Percentiles rank a stretch among this genome's conserved stretches.
Conservation (phyloP, 306 rosid genomes). For the Vigna radiata region DNA sequence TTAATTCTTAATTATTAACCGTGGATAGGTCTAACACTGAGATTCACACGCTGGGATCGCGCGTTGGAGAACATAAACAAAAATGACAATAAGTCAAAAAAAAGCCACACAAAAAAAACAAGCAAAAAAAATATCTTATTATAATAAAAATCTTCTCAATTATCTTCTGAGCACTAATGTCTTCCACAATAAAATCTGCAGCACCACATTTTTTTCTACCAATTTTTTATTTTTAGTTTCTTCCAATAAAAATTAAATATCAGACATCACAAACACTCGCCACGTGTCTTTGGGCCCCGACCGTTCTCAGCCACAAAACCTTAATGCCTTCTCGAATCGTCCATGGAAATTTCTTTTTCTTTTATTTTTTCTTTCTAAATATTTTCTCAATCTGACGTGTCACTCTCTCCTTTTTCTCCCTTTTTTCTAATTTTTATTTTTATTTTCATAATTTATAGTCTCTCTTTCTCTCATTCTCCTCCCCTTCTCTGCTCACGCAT, state of each 20-base stretch:
- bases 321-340: slow-evolving; percentile 60
- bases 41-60: neutral
- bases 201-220: slow-evolving; percentile 34
- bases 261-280: slow-evolving; percentile 40
- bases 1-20: neutral
- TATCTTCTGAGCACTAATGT: slow-evolving; percentile 41
- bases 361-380: slow-evolving; percentile 3
- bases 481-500: slow-evolving; percentile 33
- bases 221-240: neutral
- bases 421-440: neutral
- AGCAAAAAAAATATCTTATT: slow-evolving; percentile 35
- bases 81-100: slow-evolving; percentile 45
- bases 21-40: neutral
- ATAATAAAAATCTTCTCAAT: slow-evolving; percentile 45
- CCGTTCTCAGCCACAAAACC: slow-evolving; percentile 77
- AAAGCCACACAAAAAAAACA: slow-evolving; percentile 45
- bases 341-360: slow-evolving; percentile 28
- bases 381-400: slow-evolving; percentile 58
- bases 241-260: neutral
- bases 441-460: slow-evolving; percentile 43
- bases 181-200: slow-evolving; percentile 53
- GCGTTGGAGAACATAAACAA: slow-evolving; percentile 11
- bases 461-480: slow-evolving; percentile 17
- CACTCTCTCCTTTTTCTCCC: slow-evolving; percentile 29
- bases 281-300: slow-evolving; percentile 58